Percentiles rank a stretch among this genome's conserved stretches.
phyloP scores from a whole-genome alignment of 495 filamentous ascomycete genomes.

The Parachaetomium inaequale region DNA sequence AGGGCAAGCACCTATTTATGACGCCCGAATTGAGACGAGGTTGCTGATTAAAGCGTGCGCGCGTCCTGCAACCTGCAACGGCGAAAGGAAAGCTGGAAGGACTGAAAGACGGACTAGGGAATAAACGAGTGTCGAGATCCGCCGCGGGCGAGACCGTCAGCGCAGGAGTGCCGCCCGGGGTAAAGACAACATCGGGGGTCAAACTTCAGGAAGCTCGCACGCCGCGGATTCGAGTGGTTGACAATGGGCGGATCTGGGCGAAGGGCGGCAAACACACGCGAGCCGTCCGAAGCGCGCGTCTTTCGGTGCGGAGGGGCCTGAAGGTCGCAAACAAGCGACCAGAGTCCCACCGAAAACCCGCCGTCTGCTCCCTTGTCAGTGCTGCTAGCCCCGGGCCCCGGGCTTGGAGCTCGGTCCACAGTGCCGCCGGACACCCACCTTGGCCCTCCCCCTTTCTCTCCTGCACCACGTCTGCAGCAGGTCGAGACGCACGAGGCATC shows the following conservation, averaged over 20 bases:
- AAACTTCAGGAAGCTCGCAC: conserved; percentile 30
- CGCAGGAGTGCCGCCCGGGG: conserved; percentile 27
- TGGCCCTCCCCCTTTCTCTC: neutral
- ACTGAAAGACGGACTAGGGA: conserved; percentile 8
- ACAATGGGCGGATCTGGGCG: conserved; percentile 23
- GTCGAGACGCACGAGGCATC: neutral
- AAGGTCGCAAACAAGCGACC: conserved; percentile 28
- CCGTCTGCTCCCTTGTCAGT: neutral
- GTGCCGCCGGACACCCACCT: neutral
- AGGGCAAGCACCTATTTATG: conserved; percentile 14
- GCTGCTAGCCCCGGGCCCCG: neutral
- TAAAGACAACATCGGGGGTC: conserved; percentile 24
- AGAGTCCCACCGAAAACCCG: conserved; percentile 13
- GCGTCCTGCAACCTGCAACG: conserved; percentile 21
- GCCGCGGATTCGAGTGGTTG: conserved; percentile 34
- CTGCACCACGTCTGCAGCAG: neutral
- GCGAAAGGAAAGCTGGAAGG: conserved; percentile 16
- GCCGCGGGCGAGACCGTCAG: conserved; percentile 21
- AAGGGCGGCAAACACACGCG: conserved; percentile 40
- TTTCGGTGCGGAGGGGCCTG: conserved; percentile 26
- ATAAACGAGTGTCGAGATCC: conserved; percentile 30
- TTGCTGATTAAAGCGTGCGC: conserved; percentile 13
- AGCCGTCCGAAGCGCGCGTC: conserved; percentile 40
- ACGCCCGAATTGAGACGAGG: conserved; percentile 1
- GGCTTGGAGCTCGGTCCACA: conserved; percentile 9